Evolutionary conservation across 306 rosid species (phyloP), one percentile per base, ranked within the genome.

Genomic region (Ammopiptanthus mongolicus): DNA sequence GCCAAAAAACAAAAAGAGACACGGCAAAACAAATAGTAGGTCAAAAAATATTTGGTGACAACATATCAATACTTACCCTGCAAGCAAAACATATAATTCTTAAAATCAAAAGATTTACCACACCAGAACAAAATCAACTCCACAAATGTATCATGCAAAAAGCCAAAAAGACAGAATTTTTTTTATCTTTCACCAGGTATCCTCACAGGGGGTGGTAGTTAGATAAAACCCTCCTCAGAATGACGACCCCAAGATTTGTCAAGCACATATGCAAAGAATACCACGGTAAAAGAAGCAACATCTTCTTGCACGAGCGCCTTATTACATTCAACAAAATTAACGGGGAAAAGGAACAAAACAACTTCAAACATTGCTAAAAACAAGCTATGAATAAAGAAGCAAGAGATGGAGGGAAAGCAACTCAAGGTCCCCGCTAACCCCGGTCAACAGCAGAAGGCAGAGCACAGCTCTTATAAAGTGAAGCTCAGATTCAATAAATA

Each of bases 401-500:
- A 31, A 15, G 8, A 33, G 36, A 15, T 33, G 23, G 28, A 8
- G 44, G 8, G 58, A 48, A 80, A 51, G 21, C 68, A 42, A 11
- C 57, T 29, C 55, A 69, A 21, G 60, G 15, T 21, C 36, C 34
- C 34, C 4, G 15, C 48, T 36, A 21, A 33, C 41, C 17, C 37
- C 5, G 55, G 21, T 22, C 28, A 61, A 61, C 39, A 79, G 33
- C 74, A 65, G 37, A 37, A 28, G 47, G 46, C n/a, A 12, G n/a
- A 81, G 83, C 10, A 47, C 22, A 34, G 56, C 37, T 58, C 57
- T 70, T 53, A 12, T 64, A 52, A 57, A 37, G 19, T 44, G 19
- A 44, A 52, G 36, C 53, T 41, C 5, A 62, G 6, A 42, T 22
- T 21, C 15, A 42, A 42, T 21, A 55, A 14, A 64, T 72, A 25